Conservation (phyloP, 371 early-diverging fungal species). For the Umbelopsis sp. region DNA sequence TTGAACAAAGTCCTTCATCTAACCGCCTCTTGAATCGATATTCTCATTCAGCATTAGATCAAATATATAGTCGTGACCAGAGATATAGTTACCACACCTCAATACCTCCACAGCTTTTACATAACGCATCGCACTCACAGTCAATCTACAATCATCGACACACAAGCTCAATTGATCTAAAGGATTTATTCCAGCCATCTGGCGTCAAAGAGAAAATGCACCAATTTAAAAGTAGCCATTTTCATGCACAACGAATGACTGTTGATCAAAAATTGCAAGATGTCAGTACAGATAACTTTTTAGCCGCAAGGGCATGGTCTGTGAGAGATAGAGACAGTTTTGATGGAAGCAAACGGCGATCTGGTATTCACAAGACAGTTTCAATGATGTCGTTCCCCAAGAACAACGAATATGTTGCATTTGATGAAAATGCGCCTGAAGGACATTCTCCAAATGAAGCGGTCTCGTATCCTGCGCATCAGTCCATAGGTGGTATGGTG, state of each 20-base stretch:
- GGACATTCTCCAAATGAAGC: slow-evolving; percentile 3
- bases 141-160: slow-evolving; percentile 17
- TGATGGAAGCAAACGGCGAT: slow-evolving; percentile 27
- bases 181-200: slow-evolving; percentile 27
- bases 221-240: slow-evolving; percentile 28
- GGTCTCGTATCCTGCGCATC: neutral
- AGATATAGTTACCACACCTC: neutral
- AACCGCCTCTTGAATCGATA: slow-evolving; percentile 2
- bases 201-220: slow-evolving; percentile 26
- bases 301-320: slow-evolving; percentile 29
- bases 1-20: neutral
- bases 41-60: slow-evolving; percentile 11
- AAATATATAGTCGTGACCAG: slow-evolving; percentile 19
- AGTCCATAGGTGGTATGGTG: slow-evolving; percentile 17
- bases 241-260: slow-evolving; percentile 23
- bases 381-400: slow-evolving; percentile 28
- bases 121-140: neutral
- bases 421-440: neutral
- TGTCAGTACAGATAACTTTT: slow-evolving; percentile 30
- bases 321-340: slow-evolving; percentile 24
- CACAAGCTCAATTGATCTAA: slow-evolving; percentile 28
- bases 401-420: slow-evolving; percentile 14
- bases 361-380: slow-evolving; percentile 27
- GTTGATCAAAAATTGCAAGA: slow-evolving; percentile 35
- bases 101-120: slow-evolving; percentile 1